phyloP scores from a whole-genome alignment of 805 yeast species.

The Clavispora asparagi region DNA sequence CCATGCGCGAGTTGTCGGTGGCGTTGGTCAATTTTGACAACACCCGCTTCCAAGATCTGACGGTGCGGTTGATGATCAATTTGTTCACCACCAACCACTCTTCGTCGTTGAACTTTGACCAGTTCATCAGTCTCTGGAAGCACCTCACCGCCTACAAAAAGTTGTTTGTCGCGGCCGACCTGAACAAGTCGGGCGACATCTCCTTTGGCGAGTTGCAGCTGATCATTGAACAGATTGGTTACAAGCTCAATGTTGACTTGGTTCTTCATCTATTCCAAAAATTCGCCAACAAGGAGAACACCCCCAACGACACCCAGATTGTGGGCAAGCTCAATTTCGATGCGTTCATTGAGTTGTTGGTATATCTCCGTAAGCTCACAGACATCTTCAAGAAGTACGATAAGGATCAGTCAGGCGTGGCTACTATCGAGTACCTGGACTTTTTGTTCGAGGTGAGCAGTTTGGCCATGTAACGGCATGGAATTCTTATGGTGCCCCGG shows the following conservation, averaged over 20 bases:
- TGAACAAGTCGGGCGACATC: slow-evolving; percentile 53
- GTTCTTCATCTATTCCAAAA: slow-evolving; percentile 54
- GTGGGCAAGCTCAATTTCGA: slow-evolving; percentile 62
- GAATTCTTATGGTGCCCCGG: background rate
- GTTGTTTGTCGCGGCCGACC: slow-evolving; percentile 56
- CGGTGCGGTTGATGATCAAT: slow-evolving; percentile 58
- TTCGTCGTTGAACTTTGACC: slow-evolving; percentile 43
- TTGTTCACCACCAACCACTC: slow-evolving; percentile 43
- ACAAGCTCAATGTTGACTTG: slow-evolving; percentile 51
- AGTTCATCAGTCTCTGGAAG: slow-evolving; percentile 65
- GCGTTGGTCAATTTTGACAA: slow-evolving; percentile 63
- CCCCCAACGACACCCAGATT: slow-evolving; percentile 17
- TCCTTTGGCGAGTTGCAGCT: slow-evolving; percentile 61
- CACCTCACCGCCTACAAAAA: slow-evolving; percentile 63
- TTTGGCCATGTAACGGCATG: slow-evolving; percentile 9
- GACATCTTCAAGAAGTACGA: slow-evolving; percentile 77
- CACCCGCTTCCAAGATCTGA: slow-evolving; percentile 54
- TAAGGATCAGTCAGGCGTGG: slow-evolving; percentile 66
- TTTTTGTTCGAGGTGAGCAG: slow-evolving; percentile 51
- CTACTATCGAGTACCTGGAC: slow-evolving; percentile 60
- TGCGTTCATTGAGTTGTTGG: slow-evolving; percentile 73
- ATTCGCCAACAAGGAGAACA: slow-evolving; percentile 39
- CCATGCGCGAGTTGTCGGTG: slow-evolving; percentile 51
- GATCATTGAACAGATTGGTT: slow-evolving; percentile 62
- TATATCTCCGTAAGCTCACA: slow-evolving; percentile 71